Base-by-base conservation (phyloP, 768 basidiomycete species). In the Chiua virens region DNA sequence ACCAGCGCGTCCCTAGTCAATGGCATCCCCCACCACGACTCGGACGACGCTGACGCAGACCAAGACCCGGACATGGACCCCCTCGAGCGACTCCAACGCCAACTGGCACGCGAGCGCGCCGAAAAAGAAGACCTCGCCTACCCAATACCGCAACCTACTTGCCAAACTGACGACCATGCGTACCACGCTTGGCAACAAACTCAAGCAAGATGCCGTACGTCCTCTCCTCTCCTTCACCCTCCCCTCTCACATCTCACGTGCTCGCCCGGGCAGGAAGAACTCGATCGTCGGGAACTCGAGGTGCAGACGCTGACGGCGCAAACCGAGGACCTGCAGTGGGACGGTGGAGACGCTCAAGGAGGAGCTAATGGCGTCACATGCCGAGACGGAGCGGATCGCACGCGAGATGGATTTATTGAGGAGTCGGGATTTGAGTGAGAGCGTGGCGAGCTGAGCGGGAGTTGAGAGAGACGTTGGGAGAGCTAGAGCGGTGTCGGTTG, bases 151-250 rank as follows among this genome's bases (percentile, higher is more conserved):
- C 52, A 87, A 81, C 56, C 77, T 99, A 34, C 78, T 99, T 17
- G 82, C 85, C 35, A 98, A 92, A 71, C 75, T 98, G 41, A 94
- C 92, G 3, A 81, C 87, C 30, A 98, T 99, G 95, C 82, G 95
- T 21, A 90, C 86, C 34, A 89, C 91, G 20, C 76, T 98, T 45
- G 93, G 95, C 28, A 95, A 92, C 66, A 98, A 98, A 70, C 77
- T 98, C 49, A 85, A 89, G 69, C 92, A 96, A 68, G 97, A 98
- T 71, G 97, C 97, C 62, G 97, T 98, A 75, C 59, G 86, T 79
- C 4, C 18, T n/a, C 41, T 36, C 34, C 11, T 40, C 28, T 42
- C 15, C 47, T 21, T 41, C 6, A 28, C 37, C 28, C 17, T 34
- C 18, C 18, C 32, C 11, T 36, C 28, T 30, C 32, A 20, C 15